Base-by-base conservation (phyloP, 1,284 basidiomycete genomes). In the Naganishia liquefaciens region DNA sequence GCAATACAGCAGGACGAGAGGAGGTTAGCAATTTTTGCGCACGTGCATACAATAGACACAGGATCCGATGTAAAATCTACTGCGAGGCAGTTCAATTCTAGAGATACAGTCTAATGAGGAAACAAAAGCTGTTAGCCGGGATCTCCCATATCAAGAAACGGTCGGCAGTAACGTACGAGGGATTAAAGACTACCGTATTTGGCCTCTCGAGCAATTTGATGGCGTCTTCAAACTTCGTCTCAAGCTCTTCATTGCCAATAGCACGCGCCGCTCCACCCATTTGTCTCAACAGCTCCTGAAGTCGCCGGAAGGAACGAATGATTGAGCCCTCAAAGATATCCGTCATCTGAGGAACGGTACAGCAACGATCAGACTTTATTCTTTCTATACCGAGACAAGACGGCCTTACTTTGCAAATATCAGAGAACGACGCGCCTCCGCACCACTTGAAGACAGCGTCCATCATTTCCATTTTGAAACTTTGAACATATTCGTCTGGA, bases 381-480 rank as follows among this genome's bases (percentile, higher is more conserved):
- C 9, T 51, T 0, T 37, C 46, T 21, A 40, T 44, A 21, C 52
- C 10, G 15, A 50, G 21, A 25, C 23, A 25, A 19, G 37, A 33
- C 30, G 13, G 4, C 67, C 85, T 54, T 62, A 91, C 91, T 85
- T 97, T 96, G 85, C 91, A 93, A 67, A 97, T 93, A 44, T 99
- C 94, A 0, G 90, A 82, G 79, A 99, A 99, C 39, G 91, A 91
- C n/a, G 92, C 90, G 1, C 96, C 96, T 39, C 91, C 87, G 80
- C 95, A 99, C 96, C 96, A 99, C 71, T 93, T 89, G 65, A 94
- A 84, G 23, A 99, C 95, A 5, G 90, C 89, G 71, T 98, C 95
- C 92, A 98, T 98, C 65, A 99, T 85, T 75, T 98, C 95, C 30
- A 97, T 92, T 78, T 97, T 97, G 87, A 99, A 99, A 19, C 88